Base-by-base conservation (phyloP, 2,329 filamentous ascomycete species). In the Fusarium xylarioides region DNA sequence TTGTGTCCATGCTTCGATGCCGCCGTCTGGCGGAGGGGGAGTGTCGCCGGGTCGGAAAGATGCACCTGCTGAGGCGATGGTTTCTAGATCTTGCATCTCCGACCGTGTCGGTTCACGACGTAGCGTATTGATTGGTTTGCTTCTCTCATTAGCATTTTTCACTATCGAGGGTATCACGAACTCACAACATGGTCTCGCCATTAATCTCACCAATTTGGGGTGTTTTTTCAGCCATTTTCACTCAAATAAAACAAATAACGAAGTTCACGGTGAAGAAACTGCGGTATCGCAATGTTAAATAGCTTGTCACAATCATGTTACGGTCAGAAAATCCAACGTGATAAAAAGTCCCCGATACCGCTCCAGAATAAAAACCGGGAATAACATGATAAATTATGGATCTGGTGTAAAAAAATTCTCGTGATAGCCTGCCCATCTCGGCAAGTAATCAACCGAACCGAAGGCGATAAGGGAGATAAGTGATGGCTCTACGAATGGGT, bases 1-100 rank as follows among this genome's bases (percentile, higher is more conserved):
- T 68, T 84, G 82, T 0, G 78, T 78, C 82, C 82, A 84, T 19
- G 79, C 80, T 19, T 55, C 54, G 21, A 76, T 38, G 30, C 78
- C 78, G 4, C 77, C 78, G 21, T 80, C 78, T 2, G 78, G 78
- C 7, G 78, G 77, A 9, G 66, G 59, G 2, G 66, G 59, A 0
- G 70, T 64, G 8, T 53, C 52, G 5, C 66, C 42, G 12, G 66
- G 66, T 18, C 59, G 66, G 6, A 69, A 69, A 4, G 58, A 58
- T 2, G 66, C 66, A 7, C 66, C 66, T 1, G 66, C 66, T 14
- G 66, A 69, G 6, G 66, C 66, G n/a, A 69, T 70, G 11, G 28
- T 44, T 23, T 69, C 66, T 0, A 69, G 66, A 32, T 69, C 66
- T 35, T 70, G 66, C 66, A 69, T 70, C 18, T 69, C 66, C 2